A percentile compares a stretch with the other conserved stretches of the same genome.
Evolutionary conservation across 768 basidiomycete species (phyloP).

Genomic region (Lentinula sp.): DNA sequence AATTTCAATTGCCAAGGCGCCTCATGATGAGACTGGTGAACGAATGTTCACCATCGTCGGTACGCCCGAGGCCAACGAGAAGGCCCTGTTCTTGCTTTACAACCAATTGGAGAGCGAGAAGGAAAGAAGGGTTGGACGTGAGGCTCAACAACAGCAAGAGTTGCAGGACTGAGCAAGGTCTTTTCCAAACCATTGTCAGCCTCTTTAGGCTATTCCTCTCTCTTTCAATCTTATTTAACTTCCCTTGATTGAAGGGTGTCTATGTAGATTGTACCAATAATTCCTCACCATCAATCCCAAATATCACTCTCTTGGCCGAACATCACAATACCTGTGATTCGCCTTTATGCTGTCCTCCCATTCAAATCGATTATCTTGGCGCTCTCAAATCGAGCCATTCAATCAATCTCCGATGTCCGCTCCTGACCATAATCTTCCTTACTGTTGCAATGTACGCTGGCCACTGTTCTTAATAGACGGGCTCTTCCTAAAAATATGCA

Average conservation of each 20-base stretch:
- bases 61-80: constrained; percentile 94
- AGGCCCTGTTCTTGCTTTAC: constrained; percentile 94
- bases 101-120: constrained; percentile 97
- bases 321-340: neutral
- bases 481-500: constrained; percentile 8
- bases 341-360: constrained; percentile 4
- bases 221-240: constrained; percentile 4
- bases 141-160: constrained; percentile 73
- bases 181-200: constrained; percentile 1
- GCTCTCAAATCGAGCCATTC: constrained; percentile 3
- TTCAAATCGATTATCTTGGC: constrained; percentile 6
- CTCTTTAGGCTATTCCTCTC: constrained; percentile 7
- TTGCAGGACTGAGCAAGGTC: constrained; percentile 32
- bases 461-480: constrained; percentile 4
- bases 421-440: constrained; percentile 4
- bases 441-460: neutral
- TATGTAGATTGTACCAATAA: constrained; percentile 7
- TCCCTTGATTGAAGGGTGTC: constrained; percentile 4
- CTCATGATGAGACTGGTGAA: constrained; percentile 99
- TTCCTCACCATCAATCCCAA: constrained; percentile 1
- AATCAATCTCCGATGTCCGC: neutral
- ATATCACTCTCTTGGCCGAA: neutral
- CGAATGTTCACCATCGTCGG: constrained; percentile 99
- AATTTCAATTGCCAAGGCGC: constrained; percentile 97
- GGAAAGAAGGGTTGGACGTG: constrained; percentile 84